Base-by-base conservation (phyloP, 2,329 filamentous ascomycete species). In the Talaromyces sp. region DNA sequence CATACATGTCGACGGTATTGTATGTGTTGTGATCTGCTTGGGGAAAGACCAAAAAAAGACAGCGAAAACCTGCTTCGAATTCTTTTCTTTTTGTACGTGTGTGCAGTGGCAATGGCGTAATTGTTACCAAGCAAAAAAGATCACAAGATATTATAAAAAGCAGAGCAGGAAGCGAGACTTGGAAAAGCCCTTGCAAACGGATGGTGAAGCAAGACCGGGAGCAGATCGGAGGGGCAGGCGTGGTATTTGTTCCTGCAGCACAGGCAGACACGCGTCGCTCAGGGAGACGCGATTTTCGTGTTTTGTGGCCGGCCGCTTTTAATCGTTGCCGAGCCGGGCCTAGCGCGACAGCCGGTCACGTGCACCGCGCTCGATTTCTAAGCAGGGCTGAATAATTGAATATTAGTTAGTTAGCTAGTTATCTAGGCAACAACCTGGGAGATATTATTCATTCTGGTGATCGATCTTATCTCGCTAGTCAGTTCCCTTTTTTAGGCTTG, bases 1-100 rank as follows among this genome's bases (percentile, higher is more conserved):
- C 84, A 75, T 84, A 87, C 84, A 87, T 87, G 66, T 72, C 81
- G 72, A 66, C 60, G 33, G 36, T 34, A 33, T 51, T 57, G 40
- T 53, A 57, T 52, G 44, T 47, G 4, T 56, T 1, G 52, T 63
- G 51, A 55, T 18, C n/a, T 23, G 28, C 8, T 54, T 42, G 8
- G 63, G 36, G 50, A 36, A 51, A 30, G 52, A 40, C 34, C 40
- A 47, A 47, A 30, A 36, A 42, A 33, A 57, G 44, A 56, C 51
- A 53, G 50, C 10, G 33, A 50, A 40, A 50, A 40, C 30, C 18
- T 28, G 16, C 50, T 31, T 30, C 18, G 30, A 16, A 4, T 53
- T 53, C 50, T n/a, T 7, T 30, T 31, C 8, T 16, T 30, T 10
- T 47, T 5, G 31, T 9, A 18, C 23, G 4, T 12, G 34, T 36